Base-by-base conservation (phyloP, 768 basidiomycete species). In the Gautieria morchelliformis region DNA sequence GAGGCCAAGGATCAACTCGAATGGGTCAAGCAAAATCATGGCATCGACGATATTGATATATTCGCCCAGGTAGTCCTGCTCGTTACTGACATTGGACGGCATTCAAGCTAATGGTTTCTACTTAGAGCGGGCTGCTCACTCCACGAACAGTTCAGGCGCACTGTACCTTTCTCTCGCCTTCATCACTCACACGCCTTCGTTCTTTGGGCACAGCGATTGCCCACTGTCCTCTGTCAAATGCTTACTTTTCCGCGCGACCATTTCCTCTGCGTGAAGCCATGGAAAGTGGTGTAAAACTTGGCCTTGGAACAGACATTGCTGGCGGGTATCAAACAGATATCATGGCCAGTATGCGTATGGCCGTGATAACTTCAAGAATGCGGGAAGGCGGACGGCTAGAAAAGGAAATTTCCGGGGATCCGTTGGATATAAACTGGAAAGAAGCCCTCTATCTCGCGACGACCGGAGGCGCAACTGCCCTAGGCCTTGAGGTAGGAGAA, bases 181-280 rank as follows among this genome's bases (percentile, higher is more conserved):
- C 75, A 0, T 75, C 82, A 35, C 73, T 92, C 11, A 66, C 71
- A 0, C 76, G 74, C 17, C 71, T 93, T 12, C 71, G 73, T 1
- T 60, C 61, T 4, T 67, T 66, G 27, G 80, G 82, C 15, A 80
- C 84, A 1, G 75, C 87, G 1, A 74, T 94, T 20, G 89, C 92
- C 0, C 89, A 92, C 63, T 95, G 93, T 68, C 93, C 93, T 0
- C 74, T 95, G 12, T 93, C 91, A 0, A 94, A 95, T 65, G 77
- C 80, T 2, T 95, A 94, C 70, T 92, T 94, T 69, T 92, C 89
- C 0, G 77, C 81, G 12, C 72, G 78, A 54, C 80, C 84, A 1
- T 85, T 90, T 64, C 78, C 75, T 3, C 71, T 88, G 35, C 80
- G 83, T 33, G 88, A 91, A 67, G 88, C 89, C 4, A 71, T 93